Evolutionary conservation across 2,329 filamentous ascomycete species (phyloP).

Genomic region (Rachicladosporium sp.): DNA sequence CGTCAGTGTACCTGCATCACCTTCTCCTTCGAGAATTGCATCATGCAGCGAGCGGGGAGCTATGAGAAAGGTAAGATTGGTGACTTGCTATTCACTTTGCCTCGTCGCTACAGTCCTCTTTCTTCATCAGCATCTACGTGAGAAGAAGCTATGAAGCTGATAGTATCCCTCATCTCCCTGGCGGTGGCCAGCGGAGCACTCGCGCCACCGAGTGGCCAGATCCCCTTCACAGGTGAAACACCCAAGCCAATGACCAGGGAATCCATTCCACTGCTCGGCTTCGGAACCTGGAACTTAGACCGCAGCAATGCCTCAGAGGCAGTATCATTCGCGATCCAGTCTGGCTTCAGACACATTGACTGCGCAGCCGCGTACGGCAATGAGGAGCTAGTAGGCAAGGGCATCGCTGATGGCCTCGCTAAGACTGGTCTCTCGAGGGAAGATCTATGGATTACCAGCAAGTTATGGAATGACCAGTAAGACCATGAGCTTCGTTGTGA

Average conservation of each 20-base stretch:
- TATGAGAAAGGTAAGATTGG: too few species aligned
- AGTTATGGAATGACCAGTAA: constrained; percentile 28
- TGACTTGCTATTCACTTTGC: too few species aligned
- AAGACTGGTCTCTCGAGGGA: constrained; percentile 21
- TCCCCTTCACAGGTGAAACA: constrained; percentile 12
- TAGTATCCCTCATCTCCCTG: too few species aligned
- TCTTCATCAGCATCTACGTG: too few species aligned
- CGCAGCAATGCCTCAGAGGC: constrained; percentile 24
- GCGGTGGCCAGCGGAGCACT: too few species aligned
- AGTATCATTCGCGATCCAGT: constrained; percentile 29
- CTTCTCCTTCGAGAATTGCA: too few species aligned
- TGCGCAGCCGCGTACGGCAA: constrained; percentile 34
- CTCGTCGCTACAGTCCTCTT: too few species aligned
- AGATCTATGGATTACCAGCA: constrained; percentile 28
- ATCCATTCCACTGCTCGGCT: constrained; percentile 23
- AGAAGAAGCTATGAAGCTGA: too few species aligned
- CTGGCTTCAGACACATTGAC: constrained; percentile 45
- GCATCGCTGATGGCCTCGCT: constrained; percentile 26
- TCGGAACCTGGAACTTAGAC: constrained; percentile 28
- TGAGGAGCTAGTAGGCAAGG: constrained; percentile 32
- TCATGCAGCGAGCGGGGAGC: too few species aligned
- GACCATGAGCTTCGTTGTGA: neutral
- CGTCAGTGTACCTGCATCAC: too few species aligned
- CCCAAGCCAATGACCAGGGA: constrained; percentile 15
- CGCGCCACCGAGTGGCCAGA: constrained; percentile 7